Evolutionary conservation across 1,284 basidiomycete species (phyloP).

Genomic region (Amylostereum areolatum): DNA sequence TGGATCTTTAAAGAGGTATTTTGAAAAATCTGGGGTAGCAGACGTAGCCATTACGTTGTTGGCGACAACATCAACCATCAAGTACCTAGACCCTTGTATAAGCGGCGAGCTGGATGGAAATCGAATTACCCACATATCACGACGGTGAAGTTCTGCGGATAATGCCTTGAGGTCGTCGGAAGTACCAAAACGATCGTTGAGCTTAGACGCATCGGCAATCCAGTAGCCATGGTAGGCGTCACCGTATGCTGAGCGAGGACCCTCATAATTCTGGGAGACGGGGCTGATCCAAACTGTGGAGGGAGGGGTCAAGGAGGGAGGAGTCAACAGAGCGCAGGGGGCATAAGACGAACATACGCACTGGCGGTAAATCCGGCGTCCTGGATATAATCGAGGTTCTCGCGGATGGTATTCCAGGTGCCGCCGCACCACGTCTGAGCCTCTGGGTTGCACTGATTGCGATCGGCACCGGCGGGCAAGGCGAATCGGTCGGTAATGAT

Average conservation of each 20-base stretch:
- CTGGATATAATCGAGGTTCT: slow-evolving; percentile 75
- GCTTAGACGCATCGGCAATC: slow-evolving; percentile 54
- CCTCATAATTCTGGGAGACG: slow-evolving; percentile 65
- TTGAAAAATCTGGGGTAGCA: slow-evolving; percentile 48
- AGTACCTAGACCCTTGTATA: slow-evolving; percentile 31
- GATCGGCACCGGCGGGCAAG: slow-evolving; percentile 45
- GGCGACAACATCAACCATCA: slow-evolving; percentile 78
- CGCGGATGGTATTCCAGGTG: slow-evolving; percentile 68
- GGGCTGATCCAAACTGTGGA: slow-evolving; percentile 57
- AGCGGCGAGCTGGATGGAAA: slow-evolving; percentile 8
- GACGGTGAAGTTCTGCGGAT: slow-evolving; percentile 55
- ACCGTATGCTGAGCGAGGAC: slow-evolving; percentile 55
- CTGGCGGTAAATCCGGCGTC: slow-evolving; percentile 71
- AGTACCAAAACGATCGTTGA: slow-evolving; percentile 68
- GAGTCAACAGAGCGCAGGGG: slow-evolving; percentile 3
- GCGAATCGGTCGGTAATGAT: slow-evolving; percentile 76
- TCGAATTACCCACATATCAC: slow-evolving; percentile 46
- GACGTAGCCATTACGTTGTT: slow-evolving; percentile 67
- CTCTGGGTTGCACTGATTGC: slow-evolving; percentile 48
- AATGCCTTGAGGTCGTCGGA: slow-evolving; percentile 64
- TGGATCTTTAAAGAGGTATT: slow-evolving; percentile 53
- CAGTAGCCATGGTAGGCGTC: slow-evolving; percentile 70
- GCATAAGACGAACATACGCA: slow-evolving; percentile 31
- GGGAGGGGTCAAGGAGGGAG: slow-evolving; percentile 1
- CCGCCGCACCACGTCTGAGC: slow-evolving; percentile 69